Evolutionary conservation across 495 filamentous ascomycete genomes (phyloP), one percentile per base, ranked within the genome.

Genomic region (Pyronema omphalodes): DNA sequence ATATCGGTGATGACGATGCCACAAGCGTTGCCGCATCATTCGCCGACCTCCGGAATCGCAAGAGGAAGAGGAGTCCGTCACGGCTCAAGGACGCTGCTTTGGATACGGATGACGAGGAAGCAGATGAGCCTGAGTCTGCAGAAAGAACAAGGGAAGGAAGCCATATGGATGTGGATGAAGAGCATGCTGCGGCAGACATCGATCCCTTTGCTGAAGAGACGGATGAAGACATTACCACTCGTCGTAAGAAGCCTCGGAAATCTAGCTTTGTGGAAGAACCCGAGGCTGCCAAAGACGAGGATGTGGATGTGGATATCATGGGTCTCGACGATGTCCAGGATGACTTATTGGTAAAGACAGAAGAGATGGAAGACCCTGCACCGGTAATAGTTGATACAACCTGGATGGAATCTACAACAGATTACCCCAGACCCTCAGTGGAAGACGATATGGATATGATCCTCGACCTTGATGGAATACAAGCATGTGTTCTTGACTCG

Each of bases 381-480:
- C 52, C 59, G 9, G 37, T 41, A 43, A 12, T 17, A 11, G n/a
- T 52, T 6, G 50, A 52, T 17, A 14, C 41, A 17, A 40, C 50
- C 12, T 83, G 78, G 76, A 70, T 70, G 29, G 72, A 81, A 8
- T 82, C 59, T 11, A 66, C 82, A 17, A 71, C 73, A 19, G 72
- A 76, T 49, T 70, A 71, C 54, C 79, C 79, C 29, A 69, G 75
- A 51, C 73, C 80, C 3, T 82, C 79, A 0, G 78, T 87, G 3
- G 74, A 81, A 43, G 84, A 87, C 61, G 79, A 86, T 65, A 69
- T 73, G 18, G 66, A 67, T 40, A 70, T 84, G 34, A 68, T 85
- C 1, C 67, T 93, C 49, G 81, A 86, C 60, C 67, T 83, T 39
- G 81, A 85, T 65, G 89, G 93, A 46, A 80, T 81, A 72, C 84